A percentile compares a stretch with the other conserved stretches of the same genome.
Conservation (phyloP, 257 asterid genomes). For the Solanum tacnaense region DNA sequence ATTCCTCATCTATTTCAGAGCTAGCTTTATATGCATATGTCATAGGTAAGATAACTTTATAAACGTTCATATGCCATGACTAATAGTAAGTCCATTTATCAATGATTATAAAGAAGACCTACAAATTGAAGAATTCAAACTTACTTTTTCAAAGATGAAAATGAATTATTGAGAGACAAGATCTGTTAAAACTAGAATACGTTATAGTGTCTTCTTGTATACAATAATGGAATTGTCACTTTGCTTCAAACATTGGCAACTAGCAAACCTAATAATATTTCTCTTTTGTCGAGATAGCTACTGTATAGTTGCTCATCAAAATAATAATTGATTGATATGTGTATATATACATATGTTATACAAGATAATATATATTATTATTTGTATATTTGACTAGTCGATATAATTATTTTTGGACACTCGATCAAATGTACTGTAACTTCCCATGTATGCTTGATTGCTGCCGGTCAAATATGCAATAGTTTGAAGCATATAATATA, state of each 20-base stretch:
- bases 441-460: not conserved
- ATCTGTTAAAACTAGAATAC: not conserved
- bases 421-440: not conserved
- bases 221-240: not conserved
- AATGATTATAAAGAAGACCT: not conserved
- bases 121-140: not conserved
- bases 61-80: not conserved
- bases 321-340: not conserved
- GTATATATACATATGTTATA: not conserved
- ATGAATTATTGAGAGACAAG: not conserved
- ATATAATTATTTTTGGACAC: not conserved
- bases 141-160: not conserved
- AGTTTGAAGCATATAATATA: not conserved
- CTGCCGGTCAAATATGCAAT: not conserved
- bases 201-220: not conserved
- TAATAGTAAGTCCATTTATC: not conserved
- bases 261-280: not conserved
- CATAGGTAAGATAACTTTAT: not conserved
- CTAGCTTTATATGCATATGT: not conserved
- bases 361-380: too few species aligned
- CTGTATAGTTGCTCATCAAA: not conserved
- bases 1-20: not conserved
- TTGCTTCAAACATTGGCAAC: not conserved
- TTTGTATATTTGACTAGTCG: not conserved
- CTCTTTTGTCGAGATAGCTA: not conserved